phyloP scores from a whole-genome alignment of 2,329 filamentous ascomycete species.

The Verticillium zaregamsianum region DNA sequence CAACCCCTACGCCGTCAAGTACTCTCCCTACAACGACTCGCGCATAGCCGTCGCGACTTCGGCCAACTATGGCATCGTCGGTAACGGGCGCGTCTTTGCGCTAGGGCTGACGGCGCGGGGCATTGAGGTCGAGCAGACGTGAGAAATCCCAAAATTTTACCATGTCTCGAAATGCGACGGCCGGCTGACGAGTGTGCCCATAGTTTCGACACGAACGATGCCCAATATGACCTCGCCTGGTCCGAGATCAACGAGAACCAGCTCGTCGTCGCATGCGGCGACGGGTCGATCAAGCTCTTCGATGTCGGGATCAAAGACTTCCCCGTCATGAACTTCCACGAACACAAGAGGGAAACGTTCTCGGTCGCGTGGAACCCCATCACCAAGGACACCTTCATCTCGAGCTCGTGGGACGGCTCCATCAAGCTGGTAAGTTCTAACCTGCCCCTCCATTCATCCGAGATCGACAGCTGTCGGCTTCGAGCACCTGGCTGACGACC shows the following conservation, averaged over 20 bases:
- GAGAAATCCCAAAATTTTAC: constrained; percentile 16
- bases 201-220: constrained; percentile 95
- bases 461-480: background rate
- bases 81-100: constrained; percentile 86
- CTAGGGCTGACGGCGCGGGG: constrained; percentile 79
- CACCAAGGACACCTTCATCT: constrained; percentile 85
- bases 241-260: constrained; percentile 97
- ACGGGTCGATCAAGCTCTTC: constrained; percentile 92
- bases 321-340: constrained; percentile 86
- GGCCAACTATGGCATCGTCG: constrained; percentile 96
- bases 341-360: constrained; percentile 91
- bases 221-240: constrained; percentile 92
- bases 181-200: background rate
- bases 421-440: constrained; percentile 67
- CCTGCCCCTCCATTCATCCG: background rate
- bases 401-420: constrained; percentile 92
- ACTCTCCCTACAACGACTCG: constrained; percentile 97
- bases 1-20: constrained; percentile 96
- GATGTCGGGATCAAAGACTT: constrained; percentile 79
- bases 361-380: constrained; percentile 90
- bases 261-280: constrained; percentile 80
- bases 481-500: constrained; percentile 1
- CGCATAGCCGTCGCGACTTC: constrained; percentile 84
- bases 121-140: constrained; percentile 81
- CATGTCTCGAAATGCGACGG: background rate